A percentile compares a stretch with the other conserved stretches of the same genome.
These are phyloP conservation scores for Suillus placidus DNA, from an alignment of 768 basidiomycete genomes.

Conservation along the genomic window DNA sequence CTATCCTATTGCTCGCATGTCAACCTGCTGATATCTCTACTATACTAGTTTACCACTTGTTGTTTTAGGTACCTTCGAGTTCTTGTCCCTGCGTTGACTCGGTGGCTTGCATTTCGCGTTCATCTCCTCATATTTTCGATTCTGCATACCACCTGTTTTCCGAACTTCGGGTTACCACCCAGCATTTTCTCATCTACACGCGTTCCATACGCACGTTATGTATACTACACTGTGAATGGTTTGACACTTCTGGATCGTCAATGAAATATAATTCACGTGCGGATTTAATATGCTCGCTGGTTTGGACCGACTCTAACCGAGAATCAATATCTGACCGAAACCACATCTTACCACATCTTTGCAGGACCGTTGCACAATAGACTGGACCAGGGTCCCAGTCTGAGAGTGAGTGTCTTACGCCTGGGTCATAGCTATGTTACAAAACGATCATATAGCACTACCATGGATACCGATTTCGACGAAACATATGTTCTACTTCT, in stretches of 20 bases:
- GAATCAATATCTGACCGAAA: not conserved
- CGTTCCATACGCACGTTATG: conserved; percentile 13
- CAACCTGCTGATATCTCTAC: conserved; percentile 35
- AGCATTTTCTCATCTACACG: conserved; percentile 9
- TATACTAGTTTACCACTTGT: conserved; percentile 34
- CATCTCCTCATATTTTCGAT: conserved; percentile 13
- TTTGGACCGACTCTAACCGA: not conserved
- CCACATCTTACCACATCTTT: not conserved
- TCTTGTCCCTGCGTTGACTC: conserved; percentile 12
- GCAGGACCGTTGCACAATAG: not conserved
- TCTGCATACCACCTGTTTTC: conserved; percentile 20
- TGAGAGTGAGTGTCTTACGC: conserved; percentile 5
- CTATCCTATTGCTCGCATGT: conserved; percentile 34
- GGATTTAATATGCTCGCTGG: conserved; percentile 2
- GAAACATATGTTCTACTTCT: conserved; percentile 77
- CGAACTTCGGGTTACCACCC: conserved; percentile 14
- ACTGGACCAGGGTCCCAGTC: not conserved
- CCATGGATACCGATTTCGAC: conserved; percentile 40
- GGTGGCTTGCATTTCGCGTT: conserved; percentile 13
- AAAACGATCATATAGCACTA: not conserved
- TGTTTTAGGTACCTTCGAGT: conserved; percentile 14
- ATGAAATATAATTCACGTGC: conserved; percentile 9
- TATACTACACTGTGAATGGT: conserved; percentile 19
- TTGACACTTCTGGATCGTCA: conserved; percentile 20
- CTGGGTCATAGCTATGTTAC: not conserved